These are phyloP conservation scores for Macrolepiota albuminosa DNA, from an alignment of 768 basidiomycete species.

Conservation along the genomic window DNA sequence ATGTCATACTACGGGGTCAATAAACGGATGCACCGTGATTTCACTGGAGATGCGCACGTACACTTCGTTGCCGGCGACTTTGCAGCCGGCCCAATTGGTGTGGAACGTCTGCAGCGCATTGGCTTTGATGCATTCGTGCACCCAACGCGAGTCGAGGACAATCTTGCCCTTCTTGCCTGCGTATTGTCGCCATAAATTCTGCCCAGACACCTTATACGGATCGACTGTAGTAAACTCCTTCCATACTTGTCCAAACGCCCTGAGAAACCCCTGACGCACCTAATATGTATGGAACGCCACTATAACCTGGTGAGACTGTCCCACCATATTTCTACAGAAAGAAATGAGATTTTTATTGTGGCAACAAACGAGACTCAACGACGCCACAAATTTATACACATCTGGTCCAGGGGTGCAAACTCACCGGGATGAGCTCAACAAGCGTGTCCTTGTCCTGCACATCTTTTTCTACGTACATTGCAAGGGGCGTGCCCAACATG, in stretches of 20 bases:
- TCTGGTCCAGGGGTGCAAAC: conserved; percentile 23
- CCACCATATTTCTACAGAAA: conserved; percentile 69
- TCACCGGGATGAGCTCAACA: conserved; percentile 60
- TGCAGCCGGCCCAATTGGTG: conserved; percentile 77
- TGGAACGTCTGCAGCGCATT: conserved; percentile 70
- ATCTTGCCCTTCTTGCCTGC: conserved; percentile 76
- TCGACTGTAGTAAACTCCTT: conserved; percentile 49
- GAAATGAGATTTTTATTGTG: conserved; percentile 2
- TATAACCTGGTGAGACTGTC: conserved; percentile 67
- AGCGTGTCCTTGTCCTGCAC: conserved; percentile 65
- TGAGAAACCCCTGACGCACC: conserved; percentile 39
- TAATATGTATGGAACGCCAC: conserved; percentile 74
- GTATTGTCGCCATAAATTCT: conserved; percentile 78
- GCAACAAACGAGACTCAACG: neutral
- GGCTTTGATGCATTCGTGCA: conserved; percentile 69
- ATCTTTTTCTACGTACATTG: conserved; percentile 78
- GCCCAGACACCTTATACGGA: conserved; percentile 73
- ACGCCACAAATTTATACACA: neutral
- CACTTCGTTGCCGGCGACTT: conserved; percentile 72
- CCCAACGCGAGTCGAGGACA: conserved; percentile 70
- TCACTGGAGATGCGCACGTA: conserved; percentile 29
- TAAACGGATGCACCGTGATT: neutral
- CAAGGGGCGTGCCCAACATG: conserved; percentile 72
- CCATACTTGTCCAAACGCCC: conserved; percentile 1
- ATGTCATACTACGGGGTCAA: conserved; percentile 12